phyloP scores from a whole-genome alignment of 352 stramenopile genomes.

The Globisporangium camurandrum region DNA sequence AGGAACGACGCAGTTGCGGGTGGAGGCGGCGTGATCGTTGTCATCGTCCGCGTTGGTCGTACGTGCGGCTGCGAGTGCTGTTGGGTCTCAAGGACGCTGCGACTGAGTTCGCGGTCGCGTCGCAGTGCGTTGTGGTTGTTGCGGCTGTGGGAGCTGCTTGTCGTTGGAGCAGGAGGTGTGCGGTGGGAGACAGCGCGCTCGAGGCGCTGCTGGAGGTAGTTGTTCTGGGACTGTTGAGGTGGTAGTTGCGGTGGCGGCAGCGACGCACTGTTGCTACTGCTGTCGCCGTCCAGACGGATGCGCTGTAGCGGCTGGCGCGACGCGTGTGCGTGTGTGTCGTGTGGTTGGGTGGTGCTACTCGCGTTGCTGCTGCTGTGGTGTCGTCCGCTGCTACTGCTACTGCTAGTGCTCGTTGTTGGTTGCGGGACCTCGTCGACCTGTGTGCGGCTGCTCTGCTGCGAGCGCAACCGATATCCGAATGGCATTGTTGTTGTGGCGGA shows the following conservation, averaged over 20 bases:
- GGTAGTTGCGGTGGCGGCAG: neutral
- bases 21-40: neutral
- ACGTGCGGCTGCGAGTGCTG: neutral
- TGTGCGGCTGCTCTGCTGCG: slow-evolving; percentile 6
- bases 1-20: neutral
- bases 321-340: neutral
- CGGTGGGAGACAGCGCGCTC: neutral
- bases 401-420: neutral
- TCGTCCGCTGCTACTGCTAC: neutral
- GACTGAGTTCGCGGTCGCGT: neutral
- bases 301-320: neutral
- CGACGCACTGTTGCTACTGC: neutral
- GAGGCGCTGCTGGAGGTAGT: neutral
- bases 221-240: neutral
- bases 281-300: slow-evolving; percentile 6
- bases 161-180: neutral
- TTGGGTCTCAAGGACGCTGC: neutral
- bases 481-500: slow-evolving; percentile 6
- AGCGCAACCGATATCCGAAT: slow-evolving; percentile 11
- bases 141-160: neutral
- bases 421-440: neutral
- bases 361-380: neutral
- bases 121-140: neutral
- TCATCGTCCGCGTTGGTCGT: slow-evolving; percentile 5
- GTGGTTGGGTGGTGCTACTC: neutral